These are phyloP conservation scores for Pseudogymnoascus sp. DNA, from an alignment of 2,329 filamentous ascomycete genomes.

Conservation along the genomic window DNA sequence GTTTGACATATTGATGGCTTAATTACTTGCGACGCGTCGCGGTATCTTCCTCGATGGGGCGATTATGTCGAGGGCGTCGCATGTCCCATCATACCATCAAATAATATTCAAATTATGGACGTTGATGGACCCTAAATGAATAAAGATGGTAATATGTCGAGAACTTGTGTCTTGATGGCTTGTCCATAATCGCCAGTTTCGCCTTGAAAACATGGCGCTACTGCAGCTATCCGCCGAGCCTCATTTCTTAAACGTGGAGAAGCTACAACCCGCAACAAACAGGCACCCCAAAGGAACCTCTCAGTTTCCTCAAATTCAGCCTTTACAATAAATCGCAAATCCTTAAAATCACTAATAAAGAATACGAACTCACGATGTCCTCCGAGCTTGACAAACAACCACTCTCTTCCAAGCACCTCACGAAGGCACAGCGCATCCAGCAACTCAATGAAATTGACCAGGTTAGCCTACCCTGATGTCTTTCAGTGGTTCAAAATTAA, in stretches of 20 bases:
- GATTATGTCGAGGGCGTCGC: background rate
- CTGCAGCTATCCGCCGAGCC: constrained; percentile 11
- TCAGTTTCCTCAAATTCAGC: background rate
- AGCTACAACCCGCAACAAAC: background rate
- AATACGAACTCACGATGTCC: background rate
- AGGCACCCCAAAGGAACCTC: background rate
- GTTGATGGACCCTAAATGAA: background rate
- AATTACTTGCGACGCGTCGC: constrained; percentile 4
- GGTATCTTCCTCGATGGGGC: background rate
- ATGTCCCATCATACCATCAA: background rate
- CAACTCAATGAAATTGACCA: constrained; percentile 74
- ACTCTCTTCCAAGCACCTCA: constrained; percentile 38
- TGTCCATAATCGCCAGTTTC: constrained; percentile 6
- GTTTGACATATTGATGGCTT: constrained; percentile 22
- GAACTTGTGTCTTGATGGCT: background rate
- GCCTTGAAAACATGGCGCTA: constrained; percentile 9
- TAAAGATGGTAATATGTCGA: background rate
- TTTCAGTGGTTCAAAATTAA: background rate
- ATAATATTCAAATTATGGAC: background rate
- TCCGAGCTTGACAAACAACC: background rate
- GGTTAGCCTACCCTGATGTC: constrained; percentile 30
- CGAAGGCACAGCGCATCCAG: constrained; percentile 66
- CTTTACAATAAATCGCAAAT: background rate
- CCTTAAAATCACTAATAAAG: background rate
- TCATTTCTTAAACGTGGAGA: constrained; percentile 9